These are phyloP conservation scores for Fremontodendron californicum DNA, from an alignment of 345 rosid genomes.

Conservation along the genomic window DNA sequence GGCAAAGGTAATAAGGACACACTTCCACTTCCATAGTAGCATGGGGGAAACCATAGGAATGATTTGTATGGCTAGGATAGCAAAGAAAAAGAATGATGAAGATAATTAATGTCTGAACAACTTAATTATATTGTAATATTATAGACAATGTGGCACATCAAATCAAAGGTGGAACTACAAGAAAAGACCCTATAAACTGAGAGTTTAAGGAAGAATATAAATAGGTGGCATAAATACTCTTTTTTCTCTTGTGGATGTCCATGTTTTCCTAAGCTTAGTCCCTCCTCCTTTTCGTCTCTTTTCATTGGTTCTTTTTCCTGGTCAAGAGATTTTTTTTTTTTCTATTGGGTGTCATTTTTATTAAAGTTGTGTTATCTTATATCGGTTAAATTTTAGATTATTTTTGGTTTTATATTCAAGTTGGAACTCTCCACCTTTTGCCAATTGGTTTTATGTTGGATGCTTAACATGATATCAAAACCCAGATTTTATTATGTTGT, in stretches of 20 bases:
- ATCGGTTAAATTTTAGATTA: too few relatives aligned
- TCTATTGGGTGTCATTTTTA: not conserved
- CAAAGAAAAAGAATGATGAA: not conserved
- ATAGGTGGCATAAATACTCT: slow-evolving; percentile 17
- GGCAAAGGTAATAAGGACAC: not conserved
- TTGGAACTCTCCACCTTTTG: too few relatives aligned
- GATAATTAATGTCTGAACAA: not conserved
- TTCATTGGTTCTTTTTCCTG: not conserved
- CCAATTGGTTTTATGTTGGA: too few relatives aligned
- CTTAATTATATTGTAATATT: not conserved
- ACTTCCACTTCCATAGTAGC: too few relatives aligned
- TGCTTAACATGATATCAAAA: too few relatives aligned
- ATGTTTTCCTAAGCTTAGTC: not conserved
- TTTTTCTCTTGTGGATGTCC: not conserved
- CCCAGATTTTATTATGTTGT: too few relatives aligned
- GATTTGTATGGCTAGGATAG: not conserved
- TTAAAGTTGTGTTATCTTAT: too few relatives aligned
- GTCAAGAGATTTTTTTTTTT: not conserved
- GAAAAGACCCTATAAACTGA: slow-evolving; percentile 1
- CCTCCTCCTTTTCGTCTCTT: not conserved
- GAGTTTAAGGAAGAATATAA: slow-evolving; percentile 13
- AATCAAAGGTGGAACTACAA: slow-evolving; percentile 11
- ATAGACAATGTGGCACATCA: slow-evolving; percentile 14
- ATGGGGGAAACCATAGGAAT: not conserved
- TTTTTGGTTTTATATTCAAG: too few relatives aligned